Percentiles rank a stretch among this genome's conserved stretches.
Evolutionary conservation across 768 basidiomycete genomes (phyloP).

Genomic region (Suillus subluteus): DNA sequence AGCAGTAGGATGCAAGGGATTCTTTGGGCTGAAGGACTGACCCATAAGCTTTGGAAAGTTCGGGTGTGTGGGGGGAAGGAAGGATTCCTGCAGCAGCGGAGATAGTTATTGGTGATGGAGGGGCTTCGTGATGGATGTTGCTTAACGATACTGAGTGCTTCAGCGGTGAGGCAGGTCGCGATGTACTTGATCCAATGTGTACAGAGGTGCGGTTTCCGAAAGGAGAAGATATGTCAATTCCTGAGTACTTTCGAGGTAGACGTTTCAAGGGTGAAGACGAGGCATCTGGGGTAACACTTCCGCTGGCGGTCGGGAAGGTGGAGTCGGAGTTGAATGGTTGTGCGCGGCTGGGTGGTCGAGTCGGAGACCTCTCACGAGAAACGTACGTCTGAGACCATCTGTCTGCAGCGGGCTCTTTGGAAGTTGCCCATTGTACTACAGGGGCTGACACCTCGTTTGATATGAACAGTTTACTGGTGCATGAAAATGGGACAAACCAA

Average conservation of each 20-base stretch:
- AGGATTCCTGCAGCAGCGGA: slow-evolving; percentile 64
- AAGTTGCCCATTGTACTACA: slow-evolving; percentile 62
- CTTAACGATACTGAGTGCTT: slow-evolving; percentile 39
- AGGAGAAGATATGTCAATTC: slow-evolving; percentile 32
- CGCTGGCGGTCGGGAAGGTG: slow-evolving; percentile 10
- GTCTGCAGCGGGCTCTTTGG: slow-evolving; percentile 53
- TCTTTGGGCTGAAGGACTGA: slow-evolving; percentile 82
- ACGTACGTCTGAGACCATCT: slow-evolving; percentile 84
- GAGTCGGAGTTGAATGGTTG: slow-evolving; percentile 14
- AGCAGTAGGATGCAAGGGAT: slow-evolving; percentile 68
- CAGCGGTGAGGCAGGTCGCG: slow-evolving; percentile 61
- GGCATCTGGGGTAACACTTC: slow-evolving; percentile 17
- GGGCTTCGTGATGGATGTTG: slow-evolving; percentile 11
- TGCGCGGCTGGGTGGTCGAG: slow-evolving; percentile 31
- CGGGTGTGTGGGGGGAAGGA: slow-evolving; percentile 60
- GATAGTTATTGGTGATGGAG: slow-evolving; percentile 43
- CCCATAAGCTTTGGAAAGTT: slow-evolving; percentile 81
- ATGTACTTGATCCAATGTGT: slow-evolving; percentile 58
- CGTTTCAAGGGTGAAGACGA: slow-evolving; percentile 38
- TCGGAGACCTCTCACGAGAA: slow-evolving; percentile 53
- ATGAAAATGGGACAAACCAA: slow-evolving; percentile 56
- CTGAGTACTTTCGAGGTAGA: slow-evolving; percentile 52
- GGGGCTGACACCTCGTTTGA: slow-evolving; percentile 51
- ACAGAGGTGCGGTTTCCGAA: slow-evolving; percentile 56
- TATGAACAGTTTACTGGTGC: slow-evolving; percentile 18